A percentile compares a stretch with the other conserved stretches of the same genome.
Conservation (phyloP, 345 rosid genomes). For the Microcos paniculata region DNA sequence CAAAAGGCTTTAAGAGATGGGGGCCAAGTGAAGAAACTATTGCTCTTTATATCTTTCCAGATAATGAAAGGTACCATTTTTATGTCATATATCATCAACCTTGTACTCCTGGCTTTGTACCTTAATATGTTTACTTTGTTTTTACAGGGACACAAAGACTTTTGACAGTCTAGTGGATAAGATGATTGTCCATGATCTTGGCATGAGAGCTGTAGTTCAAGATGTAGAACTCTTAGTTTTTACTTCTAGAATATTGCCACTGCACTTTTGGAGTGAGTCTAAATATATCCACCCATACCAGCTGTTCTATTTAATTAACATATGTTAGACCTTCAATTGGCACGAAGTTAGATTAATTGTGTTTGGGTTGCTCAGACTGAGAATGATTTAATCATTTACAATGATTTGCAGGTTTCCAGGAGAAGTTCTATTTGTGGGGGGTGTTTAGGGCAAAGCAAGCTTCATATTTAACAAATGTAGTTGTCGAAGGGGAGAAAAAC, state of each 20-base stretch:
- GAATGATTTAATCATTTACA: neutral
- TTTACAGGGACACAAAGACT: constrained; percentile 39
- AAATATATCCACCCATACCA: neutral
- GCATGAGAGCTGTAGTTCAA: constrained; percentile 48
- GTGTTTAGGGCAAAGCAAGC: constrained; percentile 53
- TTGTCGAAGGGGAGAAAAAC: constrained; percentile 15
- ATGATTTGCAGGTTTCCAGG: constrained; percentile 47
- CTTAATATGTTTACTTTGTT: constrained; percentile 6
- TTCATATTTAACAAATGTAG: constrained; percentile 6
- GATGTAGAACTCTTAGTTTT: constrained; percentile 67
- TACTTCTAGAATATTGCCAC: constrained; percentile 58
- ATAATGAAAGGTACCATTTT: constrained; percentile 38
- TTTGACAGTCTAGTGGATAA: constrained; percentile 44
- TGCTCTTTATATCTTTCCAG: constrained; percentile 69
- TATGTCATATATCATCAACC: neutral
- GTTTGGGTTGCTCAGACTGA: neutral
- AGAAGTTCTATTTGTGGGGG: constrained; percentile 68
- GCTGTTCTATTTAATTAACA: neutral
- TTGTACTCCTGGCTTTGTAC: neutral
- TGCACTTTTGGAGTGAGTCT: constrained; percentile 56
- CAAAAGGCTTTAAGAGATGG: constrained; percentile 43
- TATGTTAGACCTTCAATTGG: neutral
- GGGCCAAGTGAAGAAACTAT: constrained; percentile 53
- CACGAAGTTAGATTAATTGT: constrained; percentile 3
- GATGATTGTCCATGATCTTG: constrained; percentile 50